Evolutionary conservation across 2,329 filamentous ascomycete genomes (phyloP).

Genomic region (Colletotrichum simmondsii): DNA sequence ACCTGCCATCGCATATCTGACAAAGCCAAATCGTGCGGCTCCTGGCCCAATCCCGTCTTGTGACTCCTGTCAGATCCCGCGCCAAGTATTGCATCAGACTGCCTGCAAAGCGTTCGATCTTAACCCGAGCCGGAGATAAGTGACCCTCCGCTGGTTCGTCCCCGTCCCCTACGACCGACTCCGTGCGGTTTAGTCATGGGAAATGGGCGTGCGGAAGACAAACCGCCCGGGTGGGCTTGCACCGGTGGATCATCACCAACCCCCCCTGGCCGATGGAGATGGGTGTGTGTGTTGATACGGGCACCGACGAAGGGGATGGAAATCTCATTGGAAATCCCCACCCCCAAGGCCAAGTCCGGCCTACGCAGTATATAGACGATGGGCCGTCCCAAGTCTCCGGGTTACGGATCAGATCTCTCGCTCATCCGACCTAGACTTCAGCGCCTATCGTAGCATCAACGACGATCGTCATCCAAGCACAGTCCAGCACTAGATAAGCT

Average conservation of each 20-base stretch:
- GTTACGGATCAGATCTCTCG: conserved; percentile 10
- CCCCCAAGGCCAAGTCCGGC: conserved; percentile 3
- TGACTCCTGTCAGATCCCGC: not conserved
- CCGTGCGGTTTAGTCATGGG: conserved; percentile 18
- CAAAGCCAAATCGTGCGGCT: not conserved
- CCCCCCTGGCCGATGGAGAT: conserved; percentile 19
- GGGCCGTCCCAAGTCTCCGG: conserved; percentile 19
- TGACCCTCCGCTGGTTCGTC: conserved; percentile 1
- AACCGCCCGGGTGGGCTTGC: conserved; percentile 17
- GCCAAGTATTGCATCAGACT: not conserved
- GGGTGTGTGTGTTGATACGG: conserved; percentile 22
- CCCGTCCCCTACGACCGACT: conserved; percentile 4
- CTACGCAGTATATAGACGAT: conserved; percentile 25
- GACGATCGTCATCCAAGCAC: not conserved
- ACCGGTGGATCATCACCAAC: conserved; percentile 10
- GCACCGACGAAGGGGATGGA: conserved; percentile 29
- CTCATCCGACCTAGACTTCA: conserved; percentile 12
- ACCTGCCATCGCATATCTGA: conserved; percentile 27
- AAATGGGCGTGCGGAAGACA: conserved; percentile 23
- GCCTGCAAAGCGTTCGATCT: not conserved
- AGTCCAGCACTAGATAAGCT: conserved; percentile 7
- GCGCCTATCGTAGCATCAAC: not conserved
- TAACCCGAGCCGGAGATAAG: conserved; percentile 28
- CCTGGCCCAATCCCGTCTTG: not conserved
- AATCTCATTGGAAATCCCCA: conserved; percentile 26